These are phyloP conservation scores for Oryza glaberrima DNA, from an alignment of 176 grass and related monocot species.

Conservation along the genomic window DNA sequence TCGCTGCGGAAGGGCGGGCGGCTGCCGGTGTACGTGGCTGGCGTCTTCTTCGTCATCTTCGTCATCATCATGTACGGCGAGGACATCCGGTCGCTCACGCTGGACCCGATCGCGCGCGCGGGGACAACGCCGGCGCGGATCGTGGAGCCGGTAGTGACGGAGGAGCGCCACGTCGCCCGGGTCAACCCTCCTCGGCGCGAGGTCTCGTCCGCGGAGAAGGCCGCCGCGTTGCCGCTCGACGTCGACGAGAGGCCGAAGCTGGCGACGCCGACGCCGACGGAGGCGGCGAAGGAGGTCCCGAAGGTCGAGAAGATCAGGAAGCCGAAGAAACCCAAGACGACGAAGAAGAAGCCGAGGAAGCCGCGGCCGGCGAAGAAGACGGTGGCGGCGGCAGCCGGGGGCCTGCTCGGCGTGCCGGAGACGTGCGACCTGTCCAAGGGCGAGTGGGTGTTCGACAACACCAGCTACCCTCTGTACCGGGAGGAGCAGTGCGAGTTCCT, in stretches of 20 bases:
- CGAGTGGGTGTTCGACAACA: constrained; percentile 76
- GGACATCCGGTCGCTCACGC: constrained; percentile 60
- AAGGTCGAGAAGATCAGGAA: background rate
- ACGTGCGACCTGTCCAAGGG: constrained; percentile 76
- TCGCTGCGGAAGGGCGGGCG: constrained; percentile 56
- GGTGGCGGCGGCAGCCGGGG: constrained; percentile 33
- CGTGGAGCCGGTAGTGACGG: background rate
- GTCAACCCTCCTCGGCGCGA: constrained; percentile 35
- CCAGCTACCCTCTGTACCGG: constrained; percentile 73
- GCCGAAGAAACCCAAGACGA: constrained; percentile 12
- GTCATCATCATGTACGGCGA: constrained; percentile 75
- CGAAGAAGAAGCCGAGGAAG: constrained; percentile 8
- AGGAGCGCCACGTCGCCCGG: background rate
- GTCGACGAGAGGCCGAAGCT: constrained; percentile 12
- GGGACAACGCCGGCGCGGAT: background rate
- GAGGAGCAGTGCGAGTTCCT: constrained; percentile 84
- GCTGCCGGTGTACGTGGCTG: constrained; percentile 55
- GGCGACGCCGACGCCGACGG: background rate
- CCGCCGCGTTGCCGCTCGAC: constrained; percentile 10
- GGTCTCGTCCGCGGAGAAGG: constrained; percentile 6
- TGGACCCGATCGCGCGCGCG: constrained; percentile 33
- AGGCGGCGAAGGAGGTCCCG: background rate
- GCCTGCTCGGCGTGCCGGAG: constrained; percentile 49
- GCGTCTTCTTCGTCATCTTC: constrained; percentile 54
- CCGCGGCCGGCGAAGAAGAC: constrained; percentile 48